Conservation (phyloP, 345 rosid species). For the Boechera divaricarpa region DNA sequence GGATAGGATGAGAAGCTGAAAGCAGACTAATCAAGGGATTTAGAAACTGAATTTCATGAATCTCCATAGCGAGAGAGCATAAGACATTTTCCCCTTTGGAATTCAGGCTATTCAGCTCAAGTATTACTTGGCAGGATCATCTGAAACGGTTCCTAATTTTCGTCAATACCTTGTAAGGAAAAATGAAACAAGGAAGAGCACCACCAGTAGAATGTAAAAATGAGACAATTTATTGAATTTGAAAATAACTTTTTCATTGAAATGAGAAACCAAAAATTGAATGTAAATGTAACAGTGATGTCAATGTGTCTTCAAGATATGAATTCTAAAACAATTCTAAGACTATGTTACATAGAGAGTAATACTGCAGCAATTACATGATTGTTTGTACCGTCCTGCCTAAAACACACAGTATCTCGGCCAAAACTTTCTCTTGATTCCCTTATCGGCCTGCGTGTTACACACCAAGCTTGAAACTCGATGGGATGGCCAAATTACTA, state of each 20-base stretch:
- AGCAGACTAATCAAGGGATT: constrained; percentile 17
- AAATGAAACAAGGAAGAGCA: constrained; percentile 3
- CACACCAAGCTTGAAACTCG: constrained; percentile 51
- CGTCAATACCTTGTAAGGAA: background rate
- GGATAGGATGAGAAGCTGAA: background rate
- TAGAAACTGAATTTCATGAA: background rate
- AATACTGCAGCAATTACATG: constrained; percentile 67
- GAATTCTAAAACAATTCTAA: constrained; percentile 72
- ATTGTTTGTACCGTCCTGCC: constrained; percentile 67
- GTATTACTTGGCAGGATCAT: constrained; percentile 16
- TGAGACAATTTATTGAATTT: constrained; percentile 7
- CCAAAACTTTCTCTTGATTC: constrained; percentile 71
- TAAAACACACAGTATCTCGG: constrained; percentile 62
- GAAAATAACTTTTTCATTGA: constrained; percentile 25
- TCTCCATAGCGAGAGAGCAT: constrained; percentile 10
- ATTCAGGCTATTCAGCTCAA: background rate
- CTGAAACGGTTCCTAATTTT: background rate
- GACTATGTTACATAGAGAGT: constrained; percentile 81
- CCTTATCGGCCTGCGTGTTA: constrained; percentile 59
- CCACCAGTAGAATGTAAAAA: background rate
- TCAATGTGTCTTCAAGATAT: constrained; percentile 75
- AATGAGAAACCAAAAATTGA: constrained; percentile 41
- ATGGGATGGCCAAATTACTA: constrained; percentile 48
- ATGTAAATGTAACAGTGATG: constrained; percentile 48
- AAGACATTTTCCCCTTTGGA: background rate